Base-by-base conservation (phyloP, 805 yeast genomes). In the Sungouiozyma ichnusensis region DNA sequence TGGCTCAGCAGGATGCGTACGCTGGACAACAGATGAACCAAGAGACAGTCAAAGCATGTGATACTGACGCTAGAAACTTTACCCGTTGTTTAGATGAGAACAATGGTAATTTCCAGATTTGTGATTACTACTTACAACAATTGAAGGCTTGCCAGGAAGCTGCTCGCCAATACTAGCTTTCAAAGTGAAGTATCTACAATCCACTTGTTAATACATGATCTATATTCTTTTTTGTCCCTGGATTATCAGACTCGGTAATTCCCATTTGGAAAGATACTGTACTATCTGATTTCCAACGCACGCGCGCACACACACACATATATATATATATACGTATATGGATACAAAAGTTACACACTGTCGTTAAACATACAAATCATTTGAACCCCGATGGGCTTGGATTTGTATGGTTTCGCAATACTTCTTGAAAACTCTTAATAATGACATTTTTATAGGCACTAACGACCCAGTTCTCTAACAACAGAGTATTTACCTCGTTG, bases 121-220 rank as follows among this genome's bases (percentile, higher is more conserved):
- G 98, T 70, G 97, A 88, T 60, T 92, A 76, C 77, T 92, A 92
- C 69, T 74, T 92, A 68, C 97, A 92, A 70, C 97, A 90, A 71
- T 79, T 92, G 65, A 90, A 85, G 72, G 94, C 97, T 16, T 92
- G 98, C 68, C 97, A 92, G 70, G 86, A 84, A 66, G 95, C 96
- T 54, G 73, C 95, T 42, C 76, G 80, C 51, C 85, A 76, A 55
- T 88, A 84, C 65, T 88, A 18, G 39, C 14, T 19, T 13, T 11
- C 18, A 16, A 8, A 78, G 53, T 32, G 9, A 15, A 3, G 16
- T 33, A 13, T 33, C n/a, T n/a, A 3, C 16, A 41, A 24, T 31
- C 32, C 24, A 33, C 41, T 32, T 29, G 20, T 37, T 11, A 16
- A 40, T 38, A 17, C 34, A 27, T 19, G 20, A n/a, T 24, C 29